Conservation (phyloP, 2,329 filamentous ascomycete species). For the Paracamarosporium sp. region DNA sequence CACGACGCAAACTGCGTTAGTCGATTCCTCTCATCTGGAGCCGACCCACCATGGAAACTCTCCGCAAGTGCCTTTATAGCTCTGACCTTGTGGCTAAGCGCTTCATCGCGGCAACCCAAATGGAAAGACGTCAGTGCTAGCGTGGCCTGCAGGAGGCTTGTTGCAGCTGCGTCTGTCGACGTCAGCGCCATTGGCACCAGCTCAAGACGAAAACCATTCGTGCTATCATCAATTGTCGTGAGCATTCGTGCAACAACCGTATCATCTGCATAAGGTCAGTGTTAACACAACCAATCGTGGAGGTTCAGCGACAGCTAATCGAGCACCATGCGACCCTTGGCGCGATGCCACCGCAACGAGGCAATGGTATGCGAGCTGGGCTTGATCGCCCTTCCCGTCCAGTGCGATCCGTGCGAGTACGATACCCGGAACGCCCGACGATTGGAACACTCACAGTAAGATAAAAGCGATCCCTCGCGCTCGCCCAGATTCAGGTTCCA, state of each 20-base stretch:
- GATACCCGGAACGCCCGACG: background rate
- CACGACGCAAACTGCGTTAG: conserved; percentile 55
- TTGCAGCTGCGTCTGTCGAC: conserved; percentile 38
- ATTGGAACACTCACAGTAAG: conserved; percentile 33
- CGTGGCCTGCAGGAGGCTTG: conserved; percentile 54
- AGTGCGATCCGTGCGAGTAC: background rate
- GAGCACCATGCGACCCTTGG: background rate
- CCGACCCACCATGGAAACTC: conserved; percentile 40
- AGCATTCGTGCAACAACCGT: conserved; percentile 53
- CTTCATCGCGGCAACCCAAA: conserved; percentile 47
- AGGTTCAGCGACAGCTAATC: background rate
- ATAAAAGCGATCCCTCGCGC: conserved; percentile 23
- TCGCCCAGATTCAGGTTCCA: background rate
- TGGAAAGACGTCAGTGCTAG: conserved; percentile 55
- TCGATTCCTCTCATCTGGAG: conserved; percentile 4
- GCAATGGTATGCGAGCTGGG: conserved; percentile 2
- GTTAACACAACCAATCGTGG: conserved; percentile 4
- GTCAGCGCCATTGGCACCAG: conserved; percentile 56
- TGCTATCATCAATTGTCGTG: conserved; percentile 53
- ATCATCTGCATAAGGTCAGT: conserved; percentile 47
- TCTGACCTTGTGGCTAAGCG: conserved; percentile 52
- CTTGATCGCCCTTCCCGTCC: background rate
- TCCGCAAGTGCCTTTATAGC: conserved; percentile 51
- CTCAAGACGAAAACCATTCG: conserved; percentile 56
- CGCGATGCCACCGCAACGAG: background rate